Evolutionary conservation across 495 filamentous ascomycete genomes (phyloP).

Genomic region (Neurospora tetrasperma): DNA sequence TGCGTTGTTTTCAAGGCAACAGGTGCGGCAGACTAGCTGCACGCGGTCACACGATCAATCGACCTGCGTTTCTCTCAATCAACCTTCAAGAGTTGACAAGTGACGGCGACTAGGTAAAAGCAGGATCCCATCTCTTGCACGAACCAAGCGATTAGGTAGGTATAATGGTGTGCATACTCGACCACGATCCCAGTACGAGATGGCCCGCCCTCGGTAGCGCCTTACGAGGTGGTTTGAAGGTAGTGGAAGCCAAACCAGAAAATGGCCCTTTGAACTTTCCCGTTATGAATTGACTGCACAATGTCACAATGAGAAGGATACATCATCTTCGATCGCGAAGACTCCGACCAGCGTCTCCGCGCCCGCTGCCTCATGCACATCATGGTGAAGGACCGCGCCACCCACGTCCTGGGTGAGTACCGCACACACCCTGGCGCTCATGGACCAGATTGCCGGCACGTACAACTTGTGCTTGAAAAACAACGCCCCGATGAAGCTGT

Average conservation of each 20-base stretch:
- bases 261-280: background rate
- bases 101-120: background rate
- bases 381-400: constrained; percentile 21
- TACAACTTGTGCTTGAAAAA: constrained; percentile 41
- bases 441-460: constrained; percentile 48
- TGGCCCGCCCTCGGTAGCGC: background rate
- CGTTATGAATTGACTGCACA: background rate
- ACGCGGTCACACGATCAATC: background rate
- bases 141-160: background rate
- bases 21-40: background rate
- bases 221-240: background rate
- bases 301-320: constrained; percentile 12
- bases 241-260: background rate
- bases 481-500: constrained; percentile 41
- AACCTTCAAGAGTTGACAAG: background rate
- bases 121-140: background rate
- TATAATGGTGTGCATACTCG: background rate
- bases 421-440: constrained; percentile 43
- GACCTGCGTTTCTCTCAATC: background rate
- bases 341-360: too few species aligned
- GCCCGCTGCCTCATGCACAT: too few species aligned
- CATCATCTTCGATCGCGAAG: constrained; percentile 43
- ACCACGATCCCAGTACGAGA: background rate
- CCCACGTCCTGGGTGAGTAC: constrained; percentile 47
- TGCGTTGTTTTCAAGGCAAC: background rate